Evolutionary conservation across 2,329 filamentous ascomycete genomes (phyloP).

Genomic region (Diaporthe caulivora): DNA sequence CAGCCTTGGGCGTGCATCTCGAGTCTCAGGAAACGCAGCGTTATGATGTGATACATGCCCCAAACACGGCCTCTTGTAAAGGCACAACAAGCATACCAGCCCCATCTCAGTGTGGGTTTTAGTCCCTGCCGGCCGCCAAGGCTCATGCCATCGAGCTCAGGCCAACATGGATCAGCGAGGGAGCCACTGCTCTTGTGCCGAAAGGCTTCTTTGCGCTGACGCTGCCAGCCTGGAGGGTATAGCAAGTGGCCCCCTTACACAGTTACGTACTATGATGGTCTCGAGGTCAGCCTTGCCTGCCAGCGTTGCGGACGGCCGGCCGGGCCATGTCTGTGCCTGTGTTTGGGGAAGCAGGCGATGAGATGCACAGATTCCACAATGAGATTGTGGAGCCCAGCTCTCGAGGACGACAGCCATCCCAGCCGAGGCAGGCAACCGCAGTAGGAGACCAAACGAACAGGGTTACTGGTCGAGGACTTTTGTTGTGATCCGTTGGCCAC

Average conservation of each 20-base stretch:
- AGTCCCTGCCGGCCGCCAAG: slow-evolving; percentile 26
- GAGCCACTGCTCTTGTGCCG: slow-evolving; percentile 16
- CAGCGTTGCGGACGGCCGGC: neutral
- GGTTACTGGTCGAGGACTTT: slow-evolving; percentile 1
- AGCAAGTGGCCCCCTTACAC: neutral
- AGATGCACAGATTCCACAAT: neutral
- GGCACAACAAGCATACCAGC: slow-evolving; percentile 29
- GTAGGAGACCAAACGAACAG: neutral
- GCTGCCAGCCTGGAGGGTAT: neutral
- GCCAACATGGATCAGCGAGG: slow-evolving; percentile 24
- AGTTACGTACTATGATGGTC: neutral
- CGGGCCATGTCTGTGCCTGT: neutral
- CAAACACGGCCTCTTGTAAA: slow-evolving; percentile 27
- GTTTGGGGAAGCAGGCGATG: neutral
- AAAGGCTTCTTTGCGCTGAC: slow-evolving; percentile 7
- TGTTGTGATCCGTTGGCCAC: neutral
- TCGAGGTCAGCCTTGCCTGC: slow-evolving; percentile 13
- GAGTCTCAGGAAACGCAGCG: slow-evolving; percentile 30
- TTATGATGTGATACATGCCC: slow-evolving; percentile 31
- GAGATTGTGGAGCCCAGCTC: neutral
- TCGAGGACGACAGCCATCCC: neutral
- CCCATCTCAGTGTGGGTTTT: slow-evolving; percentile 25
- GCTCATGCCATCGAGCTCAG: slow-evolving; percentile 29
- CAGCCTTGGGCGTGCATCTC: slow-evolving; percentile 25
- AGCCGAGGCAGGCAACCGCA: slow-evolving; percentile 17